Conservation (phyloP, 225 moss, liverwort and hornwort genomes). For the Sphagnum tenellum region DNA sequence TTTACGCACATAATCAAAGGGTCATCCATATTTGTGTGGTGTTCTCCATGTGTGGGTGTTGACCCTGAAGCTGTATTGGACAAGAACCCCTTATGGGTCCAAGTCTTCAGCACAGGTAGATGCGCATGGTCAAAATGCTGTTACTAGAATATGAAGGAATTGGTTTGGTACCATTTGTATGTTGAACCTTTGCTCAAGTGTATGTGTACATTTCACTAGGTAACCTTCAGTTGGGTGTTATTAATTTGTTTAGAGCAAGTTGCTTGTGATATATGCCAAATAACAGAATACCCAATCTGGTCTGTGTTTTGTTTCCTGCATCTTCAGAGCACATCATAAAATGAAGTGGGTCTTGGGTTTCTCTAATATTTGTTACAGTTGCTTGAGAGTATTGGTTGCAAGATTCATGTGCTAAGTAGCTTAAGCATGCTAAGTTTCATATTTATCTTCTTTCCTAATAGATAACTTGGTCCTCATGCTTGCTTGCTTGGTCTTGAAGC, state of each 20-base stretch:
- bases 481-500: too few relatives aligned
- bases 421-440: too few relatives aligned
- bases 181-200: constrained; percentile 31
- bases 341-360: too few relatives aligned
- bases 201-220: constrained; percentile 53
- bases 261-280: constrained; percentile 36
- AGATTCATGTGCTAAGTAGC: too few relatives aligned
- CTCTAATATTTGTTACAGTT: too few relatives aligned
- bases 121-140: constrained; percentile 15
- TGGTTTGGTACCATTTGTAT: constrained; percentile 1
- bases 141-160: not conserved
- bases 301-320: not conserved
- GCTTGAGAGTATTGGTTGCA: too few relatives aligned
- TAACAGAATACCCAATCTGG: constrained; percentile 32
- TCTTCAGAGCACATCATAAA: too few relatives aligned
- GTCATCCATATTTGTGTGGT: constrained; percentile 4
- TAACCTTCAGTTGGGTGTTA: constrained; percentile 31
- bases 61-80: too few relatives aligned
- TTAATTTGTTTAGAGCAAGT: constrained; percentile 15
- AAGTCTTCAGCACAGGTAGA: constrained; percentile 11
- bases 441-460: too few relatives aligned
- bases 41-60: not conserved
- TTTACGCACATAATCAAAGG: constrained; percentile 10
- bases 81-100: constrained; percentile 1
- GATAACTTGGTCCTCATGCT: too few relatives aligned